Evolutionary conservation across 495 filamentous ascomycete species (phyloP).

Genomic region (Trichoderma orchidacearum): DNA sequence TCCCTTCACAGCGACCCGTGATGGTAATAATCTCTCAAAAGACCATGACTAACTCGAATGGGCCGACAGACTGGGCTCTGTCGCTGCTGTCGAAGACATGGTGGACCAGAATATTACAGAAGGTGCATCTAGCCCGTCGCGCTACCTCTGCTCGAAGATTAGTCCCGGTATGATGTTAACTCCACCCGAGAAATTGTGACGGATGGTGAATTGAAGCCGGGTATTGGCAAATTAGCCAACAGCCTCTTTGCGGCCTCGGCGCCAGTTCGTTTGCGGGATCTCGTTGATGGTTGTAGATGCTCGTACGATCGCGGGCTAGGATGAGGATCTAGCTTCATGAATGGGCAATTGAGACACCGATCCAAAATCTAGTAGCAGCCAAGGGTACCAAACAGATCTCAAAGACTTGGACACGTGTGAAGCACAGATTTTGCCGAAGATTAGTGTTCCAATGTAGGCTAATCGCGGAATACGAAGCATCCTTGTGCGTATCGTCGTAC

Average conservation of each 20-base stretch:
- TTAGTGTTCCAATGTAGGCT: neutral
- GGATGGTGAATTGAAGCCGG: neutral
- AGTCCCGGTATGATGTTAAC: neutral
- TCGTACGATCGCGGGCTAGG: neutral
- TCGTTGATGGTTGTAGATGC: neutral
- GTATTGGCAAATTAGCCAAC: neutral
- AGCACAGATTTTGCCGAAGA: neutral
- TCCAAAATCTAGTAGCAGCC: neutral
- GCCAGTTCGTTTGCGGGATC: neutral
- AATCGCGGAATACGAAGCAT: neutral
- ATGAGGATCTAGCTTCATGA: neutral
- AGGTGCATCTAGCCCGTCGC: neutral
- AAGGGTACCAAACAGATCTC: neutral
- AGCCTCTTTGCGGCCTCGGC: neutral
- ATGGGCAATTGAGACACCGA: neutral
- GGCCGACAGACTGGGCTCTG: slow-evolving; percentile 15
- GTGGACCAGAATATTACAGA: slow-evolving; percentile 1
- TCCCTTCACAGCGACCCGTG: neutral
- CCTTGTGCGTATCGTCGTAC: neutral
- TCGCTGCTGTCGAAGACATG: slow-evolving; percentile 15
- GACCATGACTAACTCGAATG: slow-evolving; percentile 5
- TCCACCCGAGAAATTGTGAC: neutral
- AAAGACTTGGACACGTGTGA: neutral
- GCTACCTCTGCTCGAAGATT: neutral
- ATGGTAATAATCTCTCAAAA: too few relatives aligned